Evolutionary conservation across 257 asterid species (phyloP), one percentile per base, ranked within the genome.

Genomic region (Nicotiana noctiflora): DNA sequence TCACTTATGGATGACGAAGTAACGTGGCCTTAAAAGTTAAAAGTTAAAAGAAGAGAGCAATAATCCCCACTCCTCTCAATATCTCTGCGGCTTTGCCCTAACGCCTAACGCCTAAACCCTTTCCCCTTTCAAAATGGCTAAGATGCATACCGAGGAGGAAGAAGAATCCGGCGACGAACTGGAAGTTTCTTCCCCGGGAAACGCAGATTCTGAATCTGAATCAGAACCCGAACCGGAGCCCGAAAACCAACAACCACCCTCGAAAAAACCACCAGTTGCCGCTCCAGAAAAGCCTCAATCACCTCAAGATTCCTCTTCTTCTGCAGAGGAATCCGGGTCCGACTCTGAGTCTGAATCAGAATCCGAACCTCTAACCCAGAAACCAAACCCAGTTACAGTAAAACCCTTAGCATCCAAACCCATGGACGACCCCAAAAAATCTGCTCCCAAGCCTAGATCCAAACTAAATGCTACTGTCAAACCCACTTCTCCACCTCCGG

Each of bases 301-400:
- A 19, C 84, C 29, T 13, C 65, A 25, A 12, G 79, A 76, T 27
- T 19, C 80, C 3, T 74, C 88, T 49, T 85, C 92, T 27, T 88
- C 93, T 15, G 84, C 78, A 0, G 86, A 68, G 15, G 90, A 79
- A 27, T 84, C 79, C 3, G 86, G 81, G 0, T 40, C 49, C 3
- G 90, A 77, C 6, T 84, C 93, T 9, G 91, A 83, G 21, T 87
- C 91, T 13, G 93, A 87, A 9, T 18, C 94, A 6, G 90, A 86
- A 3, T 52, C 90, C 2, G 90, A 80, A 1, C 49, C 86, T 3
- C 34, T 1, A 27, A 56, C 14, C 84, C 78, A 46, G 40, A 88
- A 64, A 77, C 44, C 81, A 4, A 77, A 21, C 81, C 81, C n/a
- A n/a, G n/a, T n/a, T n/a, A n/a, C n/a, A n/a, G n/a, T n/a, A n/a